These are phyloP conservation scores for Fragaria vesca DNA, from an alignment of 306 rosid species.

Conservation along the genomic window DNA sequence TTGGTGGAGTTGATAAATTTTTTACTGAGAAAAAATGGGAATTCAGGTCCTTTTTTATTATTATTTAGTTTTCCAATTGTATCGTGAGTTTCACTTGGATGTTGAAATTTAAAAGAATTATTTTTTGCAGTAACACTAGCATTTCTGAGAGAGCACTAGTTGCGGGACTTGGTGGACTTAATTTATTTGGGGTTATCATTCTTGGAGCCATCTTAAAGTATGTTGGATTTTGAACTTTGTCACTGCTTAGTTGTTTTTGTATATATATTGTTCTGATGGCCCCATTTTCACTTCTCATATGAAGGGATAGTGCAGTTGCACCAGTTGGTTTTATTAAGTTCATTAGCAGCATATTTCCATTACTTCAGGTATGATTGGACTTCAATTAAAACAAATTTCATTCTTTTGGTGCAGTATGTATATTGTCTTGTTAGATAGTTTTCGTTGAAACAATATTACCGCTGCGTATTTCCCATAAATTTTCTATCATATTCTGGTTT, in stretches of 20 bases:
- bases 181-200: slow-evolving; percentile 87
- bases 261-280: slow-evolving; percentile 23
- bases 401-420: slow-evolving; percentile 7
- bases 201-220: slow-evolving; percentile 97
- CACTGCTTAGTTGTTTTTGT: slow-evolving; percentile 22
- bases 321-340: slow-evolving; percentile 82
- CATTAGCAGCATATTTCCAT: slow-evolving; percentile 76
- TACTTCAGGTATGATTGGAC: slow-evolving; percentile 70
- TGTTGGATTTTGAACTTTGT: slow-evolving; percentile 27
- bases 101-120: slow-evolving; percentile 12
- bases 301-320: slow-evolving; percentile 63
- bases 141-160: slow-evolving; percentile 80
- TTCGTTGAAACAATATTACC: not conserved
- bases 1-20: slow-evolving; percentile 73
- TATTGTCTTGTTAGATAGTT: not conserved
- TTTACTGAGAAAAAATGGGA: slow-evolving; percentile 81
- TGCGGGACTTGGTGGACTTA: slow-evolving; percentile 88
- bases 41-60: slow-evolving; percentile 61
- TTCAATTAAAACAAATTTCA: slow-evolving; percentile 17
- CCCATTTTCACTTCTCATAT: slow-evolving; percentile 28
- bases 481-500: not conserved
- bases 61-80: not conserved
- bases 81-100: slow-evolving; percentile 20
- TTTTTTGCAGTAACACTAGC: slow-evolving; percentile 59
- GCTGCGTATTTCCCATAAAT: not conserved